Percentiles rank a stretch among this genome's conserved stretches.
phyloP scores from a whole-genome alignment of 345 rosid species.

The Dipteronia dyeriana region DNA sequence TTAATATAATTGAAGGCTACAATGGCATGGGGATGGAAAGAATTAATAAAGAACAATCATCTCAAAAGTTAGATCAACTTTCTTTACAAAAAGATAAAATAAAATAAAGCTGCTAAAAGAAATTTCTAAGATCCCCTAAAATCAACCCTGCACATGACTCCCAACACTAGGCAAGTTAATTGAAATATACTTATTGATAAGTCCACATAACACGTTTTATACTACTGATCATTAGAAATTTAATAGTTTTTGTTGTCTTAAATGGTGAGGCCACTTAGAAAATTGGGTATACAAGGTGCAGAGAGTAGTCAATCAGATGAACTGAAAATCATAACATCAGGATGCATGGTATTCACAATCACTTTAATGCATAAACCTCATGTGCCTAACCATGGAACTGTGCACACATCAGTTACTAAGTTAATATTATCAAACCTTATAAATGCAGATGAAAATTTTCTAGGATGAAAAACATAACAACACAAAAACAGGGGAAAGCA shows the following conservation, averaged over 20 bases:
- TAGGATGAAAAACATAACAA: too few species aligned
- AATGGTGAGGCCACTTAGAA: background rate
- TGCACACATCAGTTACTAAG: slow-evolving; percentile 60
- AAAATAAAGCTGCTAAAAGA: background rate
- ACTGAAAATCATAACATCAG: too few species aligned
- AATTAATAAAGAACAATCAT: background rate
- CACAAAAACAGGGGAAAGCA: too few species aligned
- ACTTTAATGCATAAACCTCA: too few species aligned
- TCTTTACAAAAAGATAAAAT: background rate
- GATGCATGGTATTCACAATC: too few species aligned
- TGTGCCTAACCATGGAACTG: background rate
- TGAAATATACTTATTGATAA: background rate
- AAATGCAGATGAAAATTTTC: slow-evolving; percentile 64
- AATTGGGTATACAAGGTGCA: background rate
- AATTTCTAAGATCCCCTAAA: background rate
- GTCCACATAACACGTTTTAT: too few species aligned
- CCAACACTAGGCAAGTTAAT: background rate
- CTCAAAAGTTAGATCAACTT: background rate
- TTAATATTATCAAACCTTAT: slow-evolving; percentile 67
- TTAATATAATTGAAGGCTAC: too few species aligned
- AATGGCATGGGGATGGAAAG: background rate
- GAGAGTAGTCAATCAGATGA: background rate
- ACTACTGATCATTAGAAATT: too few species aligned
- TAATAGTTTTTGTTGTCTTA: too few species aligned
- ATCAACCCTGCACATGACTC: too few species aligned